phyloP scores from a whole-genome alignment of 495 filamentous ascomycete species.

The Aspergillus egyptiacus region DNA sequence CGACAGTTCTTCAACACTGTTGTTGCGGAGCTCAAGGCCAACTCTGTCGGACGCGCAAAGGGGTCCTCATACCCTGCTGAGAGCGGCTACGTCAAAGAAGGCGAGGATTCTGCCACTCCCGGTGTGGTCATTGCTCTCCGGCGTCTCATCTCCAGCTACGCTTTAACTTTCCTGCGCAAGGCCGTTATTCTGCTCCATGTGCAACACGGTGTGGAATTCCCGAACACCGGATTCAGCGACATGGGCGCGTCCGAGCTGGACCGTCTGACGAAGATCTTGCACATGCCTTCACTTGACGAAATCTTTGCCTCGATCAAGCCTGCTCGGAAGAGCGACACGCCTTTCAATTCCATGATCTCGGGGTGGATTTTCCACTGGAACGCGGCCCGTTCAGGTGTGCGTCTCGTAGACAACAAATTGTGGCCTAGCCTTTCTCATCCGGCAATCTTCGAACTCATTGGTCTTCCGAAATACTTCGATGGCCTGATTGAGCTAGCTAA shows the following conservation, averaged over 20 bases:
- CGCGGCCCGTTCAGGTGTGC: constrained; percentile 38
- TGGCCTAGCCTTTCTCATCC: constrained; percentile 67
- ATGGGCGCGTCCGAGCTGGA: constrained; percentile 71
- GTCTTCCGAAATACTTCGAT: constrained; percentile 85
- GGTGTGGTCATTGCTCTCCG: constrained; percentile 41
- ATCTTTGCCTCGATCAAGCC: constrained; percentile 53
- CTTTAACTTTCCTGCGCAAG: constrained; percentile 86
- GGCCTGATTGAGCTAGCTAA: constrained; percentile 89
- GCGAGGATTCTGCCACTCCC: constrained; percentile 37
- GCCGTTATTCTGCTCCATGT: constrained; percentile 75
- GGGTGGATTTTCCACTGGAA: constrained; percentile 76
- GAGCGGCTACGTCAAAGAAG: constrained; percentile 41
- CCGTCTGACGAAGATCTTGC: constrained; percentile 66
- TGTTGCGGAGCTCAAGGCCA: constrained; percentile 38
- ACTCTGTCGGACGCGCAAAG: constrained; percentile 39
- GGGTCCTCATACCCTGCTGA: constrained; percentile 38
- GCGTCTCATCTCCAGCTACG: constrained; percentile 66
- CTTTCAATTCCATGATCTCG: constrained; percentile 50
- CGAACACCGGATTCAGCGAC: constrained; percentile 59
- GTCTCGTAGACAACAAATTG: constrained; percentile 36
- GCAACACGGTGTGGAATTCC: constrained; percentile 82
- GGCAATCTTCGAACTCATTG: constrained; percentile 87
- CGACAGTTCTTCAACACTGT: constrained; percentile 39
- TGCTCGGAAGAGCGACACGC: constrained; percentile 26
- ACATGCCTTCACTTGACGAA: constrained; percentile 72